Conservation (phyloP, 2,329 filamentous ascomycete genomes). For the Beauveria brongniartii region DNA sequence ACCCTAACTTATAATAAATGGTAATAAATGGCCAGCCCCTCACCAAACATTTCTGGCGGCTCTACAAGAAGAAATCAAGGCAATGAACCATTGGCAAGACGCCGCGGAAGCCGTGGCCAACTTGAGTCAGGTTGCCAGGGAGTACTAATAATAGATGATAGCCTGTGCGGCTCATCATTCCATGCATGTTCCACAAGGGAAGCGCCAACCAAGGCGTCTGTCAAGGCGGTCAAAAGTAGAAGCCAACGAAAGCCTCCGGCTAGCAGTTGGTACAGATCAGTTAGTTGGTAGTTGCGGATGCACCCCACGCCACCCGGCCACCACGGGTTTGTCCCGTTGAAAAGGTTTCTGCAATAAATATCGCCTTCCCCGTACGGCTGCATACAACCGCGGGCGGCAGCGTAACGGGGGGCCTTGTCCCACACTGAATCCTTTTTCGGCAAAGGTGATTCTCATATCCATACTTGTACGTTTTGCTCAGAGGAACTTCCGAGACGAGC, state of each 20-base stretch:
- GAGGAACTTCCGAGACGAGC: too few species aligned
- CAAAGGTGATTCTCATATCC: neutral
- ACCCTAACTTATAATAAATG: too few species aligned
- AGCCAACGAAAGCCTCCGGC: too few species aligned
- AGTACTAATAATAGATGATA: neutral
- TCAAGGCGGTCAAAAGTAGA: neutral
- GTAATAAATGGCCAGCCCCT: neutral
- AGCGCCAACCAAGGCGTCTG: neutral
- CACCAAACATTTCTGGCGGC: neutral
- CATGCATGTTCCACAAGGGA: neutral
- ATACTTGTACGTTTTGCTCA: too few species aligned
- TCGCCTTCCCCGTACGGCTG: neutral
- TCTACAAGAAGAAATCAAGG: neutral
- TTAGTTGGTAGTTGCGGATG: neutral
- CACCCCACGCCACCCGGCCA: neutral
- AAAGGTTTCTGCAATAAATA: neutral
- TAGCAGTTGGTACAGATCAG: too few species aligned
- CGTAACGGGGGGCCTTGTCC: neutral
- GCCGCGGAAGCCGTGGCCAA: neutral
- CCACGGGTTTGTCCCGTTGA: neutral
- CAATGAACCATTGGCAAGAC: neutral
- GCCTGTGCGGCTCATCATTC: neutral
- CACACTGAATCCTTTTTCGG: neutral
- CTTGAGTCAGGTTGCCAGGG: neutral
- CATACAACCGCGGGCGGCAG: neutral